phyloP scores from a whole-genome alignment of 1,284 basidiomycete genomes.

The Paramarasmius palmivorus region DNA sequence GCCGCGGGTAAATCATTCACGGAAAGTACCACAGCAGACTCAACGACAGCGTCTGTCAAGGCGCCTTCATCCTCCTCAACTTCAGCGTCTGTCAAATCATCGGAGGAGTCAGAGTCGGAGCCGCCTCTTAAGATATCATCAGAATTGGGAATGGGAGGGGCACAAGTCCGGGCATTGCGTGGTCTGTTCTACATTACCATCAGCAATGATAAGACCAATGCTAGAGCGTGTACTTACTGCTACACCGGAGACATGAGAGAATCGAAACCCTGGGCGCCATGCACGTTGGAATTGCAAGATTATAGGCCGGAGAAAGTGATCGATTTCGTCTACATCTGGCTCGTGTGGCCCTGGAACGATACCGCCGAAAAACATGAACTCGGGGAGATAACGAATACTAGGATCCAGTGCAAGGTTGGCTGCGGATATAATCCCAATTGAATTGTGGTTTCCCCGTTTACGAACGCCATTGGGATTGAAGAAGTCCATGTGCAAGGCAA shows the following conservation, averaged over 20 bases:
- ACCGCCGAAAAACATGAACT: conserved; percentile 30
- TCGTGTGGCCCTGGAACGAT: conserved; percentile 27
- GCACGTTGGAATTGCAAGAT: conserved; percentile 17
- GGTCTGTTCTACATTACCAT: too few relatives aligned
- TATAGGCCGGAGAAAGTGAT: conserved; percentile 19
- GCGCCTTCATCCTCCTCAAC: too few relatives aligned
- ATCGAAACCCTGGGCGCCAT: conserved; percentile 17
- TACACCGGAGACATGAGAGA: conserved; percentile 10
- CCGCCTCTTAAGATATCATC: too few relatives aligned
- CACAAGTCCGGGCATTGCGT: too few relatives aligned
- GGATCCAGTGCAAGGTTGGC: conserved; percentile 9
- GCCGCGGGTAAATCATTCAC: conserved; percentile 15
- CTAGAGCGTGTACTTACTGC: too few relatives aligned
- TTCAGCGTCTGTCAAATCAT: too few relatives aligned
- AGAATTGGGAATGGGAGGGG: too few relatives aligned
- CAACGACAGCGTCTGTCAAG: background rate
- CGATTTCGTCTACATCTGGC: conserved; percentile 14
- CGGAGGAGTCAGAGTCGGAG: too few relatives aligned
- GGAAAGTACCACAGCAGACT: conserved; percentile 7
- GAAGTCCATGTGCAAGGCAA: conserved; percentile 15
- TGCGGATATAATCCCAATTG: conserved; percentile 10
- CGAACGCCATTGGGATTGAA: conserved; percentile 11
- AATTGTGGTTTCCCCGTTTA: conserved; percentile 5
- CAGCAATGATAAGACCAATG: too few relatives aligned
- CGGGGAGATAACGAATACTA: conserved; percentile 24